These are phyloP conservation scores for Neostapfia colusana DNA, from an alignment of 176 grass and related monocot genomes.

Conservation along the genomic window DNA sequence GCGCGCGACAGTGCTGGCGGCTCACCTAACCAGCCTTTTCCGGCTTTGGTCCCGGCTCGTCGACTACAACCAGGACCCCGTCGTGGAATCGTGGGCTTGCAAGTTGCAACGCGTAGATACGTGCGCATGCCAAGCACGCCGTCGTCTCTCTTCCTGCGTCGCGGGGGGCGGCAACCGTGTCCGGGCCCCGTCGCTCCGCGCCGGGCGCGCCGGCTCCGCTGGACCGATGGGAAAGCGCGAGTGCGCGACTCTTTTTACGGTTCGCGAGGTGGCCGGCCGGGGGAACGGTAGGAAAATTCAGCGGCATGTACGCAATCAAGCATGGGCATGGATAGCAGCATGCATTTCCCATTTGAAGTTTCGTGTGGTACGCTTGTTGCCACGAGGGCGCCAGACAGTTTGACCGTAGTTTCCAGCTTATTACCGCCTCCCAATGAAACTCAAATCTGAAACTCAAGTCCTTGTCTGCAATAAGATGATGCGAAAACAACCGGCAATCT, in stretches of 20 bases:
- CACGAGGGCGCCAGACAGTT: neutral
- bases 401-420: neutral
- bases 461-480: constrained; percentile 14
- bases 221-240: neutral
- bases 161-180: neutral
- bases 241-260: neutral
- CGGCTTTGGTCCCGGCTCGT: neutral
- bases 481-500: constrained; percentile 21
- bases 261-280: constrained; percentile 9
- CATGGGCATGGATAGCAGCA: neutral
- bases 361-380: neutral
- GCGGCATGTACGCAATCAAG: constrained; percentile 3
- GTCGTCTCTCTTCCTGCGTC: neutral
- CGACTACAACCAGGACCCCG: neutral
- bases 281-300: neutral
- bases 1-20: constrained; percentile 3
- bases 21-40: constrained; percentile 6
- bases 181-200: neutral
- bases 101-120: neutral
- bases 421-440: neutral
- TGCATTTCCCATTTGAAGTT: constrained; percentile 7
- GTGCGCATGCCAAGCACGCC: neutral
- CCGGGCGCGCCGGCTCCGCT: constrained; percentile 9
- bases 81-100: neutral
- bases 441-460: neutral